phyloP scores from a whole-genome alignment of 345 rosid species.

The Gossypioides kirkii region DNA sequence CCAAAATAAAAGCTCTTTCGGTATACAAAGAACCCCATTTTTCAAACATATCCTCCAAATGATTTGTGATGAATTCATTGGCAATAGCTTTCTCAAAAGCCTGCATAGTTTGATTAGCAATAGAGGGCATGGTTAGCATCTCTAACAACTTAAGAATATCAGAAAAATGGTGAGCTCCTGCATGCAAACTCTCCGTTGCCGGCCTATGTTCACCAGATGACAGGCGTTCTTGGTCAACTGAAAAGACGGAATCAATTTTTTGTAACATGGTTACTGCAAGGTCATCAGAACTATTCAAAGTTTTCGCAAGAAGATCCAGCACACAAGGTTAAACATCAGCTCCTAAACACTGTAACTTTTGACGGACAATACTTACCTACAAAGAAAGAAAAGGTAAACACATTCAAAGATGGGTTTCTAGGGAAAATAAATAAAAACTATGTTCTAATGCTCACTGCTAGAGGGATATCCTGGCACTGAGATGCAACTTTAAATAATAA shows the following conservation, averaged over 20 bases:
- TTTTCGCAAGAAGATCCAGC: background rate
- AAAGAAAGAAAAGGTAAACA: background rate
- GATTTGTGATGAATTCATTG: background rate
- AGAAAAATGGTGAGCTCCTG: slow-evolving; percentile 4
- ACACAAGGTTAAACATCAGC: background rate
- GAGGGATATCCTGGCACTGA: background rate
- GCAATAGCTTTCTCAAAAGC: slow-evolving; percentile 7
- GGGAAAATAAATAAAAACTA: background rate
- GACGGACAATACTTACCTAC: background rate
- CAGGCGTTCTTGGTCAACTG: background rate
- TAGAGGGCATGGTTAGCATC: background rate
- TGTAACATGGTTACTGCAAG: background rate
- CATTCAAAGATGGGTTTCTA: background rate
- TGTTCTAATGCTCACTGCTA: slow-evolving; percentile 1
- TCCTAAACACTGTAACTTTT: background rate
- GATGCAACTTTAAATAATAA: slow-evolving; percentile 8
- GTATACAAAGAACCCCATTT: background rate
- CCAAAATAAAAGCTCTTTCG: background rate
- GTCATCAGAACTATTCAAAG: background rate
- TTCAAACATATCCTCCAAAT: background rate
- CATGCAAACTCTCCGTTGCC: background rate
- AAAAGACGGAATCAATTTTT: background rate
- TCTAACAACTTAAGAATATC: background rate
- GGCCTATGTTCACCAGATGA: background rate
- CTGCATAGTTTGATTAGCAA: background rate